Evolutionary conservation across 169 alveolate species (phyloP).

Genomic region (Plasmodium fragile): DNA sequence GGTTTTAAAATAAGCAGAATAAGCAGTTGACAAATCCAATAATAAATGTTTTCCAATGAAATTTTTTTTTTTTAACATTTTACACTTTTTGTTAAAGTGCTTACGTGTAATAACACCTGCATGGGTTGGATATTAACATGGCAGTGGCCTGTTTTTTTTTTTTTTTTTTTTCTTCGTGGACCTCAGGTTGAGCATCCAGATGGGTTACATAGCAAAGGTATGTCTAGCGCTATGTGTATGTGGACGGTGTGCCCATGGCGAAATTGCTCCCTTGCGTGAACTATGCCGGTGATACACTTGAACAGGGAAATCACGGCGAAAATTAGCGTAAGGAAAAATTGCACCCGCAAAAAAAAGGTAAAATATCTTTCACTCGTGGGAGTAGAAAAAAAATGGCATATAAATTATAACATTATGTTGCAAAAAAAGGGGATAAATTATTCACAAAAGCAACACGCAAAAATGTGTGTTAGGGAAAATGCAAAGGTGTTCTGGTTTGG

Average conservation of each 20-base stretch:
- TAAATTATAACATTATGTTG: background rate
- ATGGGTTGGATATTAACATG: background rate
- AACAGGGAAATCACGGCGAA: background rate
- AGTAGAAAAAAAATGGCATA: background rate
- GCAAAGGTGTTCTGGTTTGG: background rate
- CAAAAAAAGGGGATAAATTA: background rate
- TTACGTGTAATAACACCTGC: background rate
- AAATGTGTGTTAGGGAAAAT: background rate
- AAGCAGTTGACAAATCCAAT: background rate
- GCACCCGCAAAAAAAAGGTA: background rate
- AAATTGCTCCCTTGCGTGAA: background rate
- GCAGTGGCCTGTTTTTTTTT: background rate
- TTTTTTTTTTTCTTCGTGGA: no score
- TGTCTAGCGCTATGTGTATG: slow-evolving; percentile 3
- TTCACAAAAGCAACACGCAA: background rate
- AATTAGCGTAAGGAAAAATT: background rate
- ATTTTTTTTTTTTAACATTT: background rate
- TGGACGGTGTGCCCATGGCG: background rate
- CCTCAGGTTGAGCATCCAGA: background rate
- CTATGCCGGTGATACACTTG: background rate
- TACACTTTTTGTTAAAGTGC: background rate
- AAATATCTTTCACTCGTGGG: background rate
- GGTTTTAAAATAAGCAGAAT: background rate
- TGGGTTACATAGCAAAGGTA: background rate
- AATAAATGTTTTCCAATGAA: background rate